phyloP scores from a whole-genome alignment of 495 filamentous ascomycete species.

The Aspergillus campestris region DNA sequence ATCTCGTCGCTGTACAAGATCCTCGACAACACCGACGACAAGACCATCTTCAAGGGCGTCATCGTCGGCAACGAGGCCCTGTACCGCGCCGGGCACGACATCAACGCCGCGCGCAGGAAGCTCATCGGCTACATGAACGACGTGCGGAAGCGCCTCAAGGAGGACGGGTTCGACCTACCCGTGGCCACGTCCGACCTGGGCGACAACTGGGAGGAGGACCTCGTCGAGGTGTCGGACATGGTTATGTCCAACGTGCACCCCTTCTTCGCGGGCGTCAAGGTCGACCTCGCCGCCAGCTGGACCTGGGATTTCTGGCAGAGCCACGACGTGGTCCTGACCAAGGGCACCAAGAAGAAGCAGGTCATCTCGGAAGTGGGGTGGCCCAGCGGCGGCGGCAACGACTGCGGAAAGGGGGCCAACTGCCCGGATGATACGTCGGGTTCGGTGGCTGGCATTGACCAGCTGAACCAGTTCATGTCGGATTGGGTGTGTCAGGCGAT shows the following conservation, averaged over 20 bases:
- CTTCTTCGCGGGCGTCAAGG: conserved; percentile 80
- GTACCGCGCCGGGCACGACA: conserved; percentile 48
- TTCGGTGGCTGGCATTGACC: conserved; percentile 66
- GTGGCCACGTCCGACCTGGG: conserved; percentile 90
- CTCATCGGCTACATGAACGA: conserved; percentile 57
- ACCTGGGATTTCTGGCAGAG: conserved; percentile 72
- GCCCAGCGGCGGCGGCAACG: conserved; percentile 77
- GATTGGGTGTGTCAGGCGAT: conserved; percentile 78
- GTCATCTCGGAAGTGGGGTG: conserved; percentile 89
- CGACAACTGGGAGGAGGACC: conserved; percentile 66
- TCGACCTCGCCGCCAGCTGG: conserved; percentile 65
- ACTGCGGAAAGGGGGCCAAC: conserved; percentile 52
- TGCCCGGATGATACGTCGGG: conserved; percentile 49
- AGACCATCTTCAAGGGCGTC: conserved; percentile 66
- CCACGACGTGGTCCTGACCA: conserved; percentile 52
- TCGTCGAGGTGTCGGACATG: conserved; percentile 65
- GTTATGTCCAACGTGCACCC: conserved; percentile 98
- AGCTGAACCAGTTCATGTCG: conserved; percentile 83
- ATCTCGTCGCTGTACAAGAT: conserved; percentile 73
- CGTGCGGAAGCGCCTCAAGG: conserved; percentile 64
- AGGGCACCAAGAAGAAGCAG: conserved; percentile 48
- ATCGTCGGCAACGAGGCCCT: conserved; percentile 95
- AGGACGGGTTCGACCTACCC: conserved; percentile 55
- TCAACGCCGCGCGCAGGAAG: conserved; percentile 51
- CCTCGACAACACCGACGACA: conserved; percentile 56